A percentile compares a stretch with the other conserved stretches of the same genome.
Conservation (phyloP, 768 basidiomycete genomes). For the Kwoniella europaea region DNA sequence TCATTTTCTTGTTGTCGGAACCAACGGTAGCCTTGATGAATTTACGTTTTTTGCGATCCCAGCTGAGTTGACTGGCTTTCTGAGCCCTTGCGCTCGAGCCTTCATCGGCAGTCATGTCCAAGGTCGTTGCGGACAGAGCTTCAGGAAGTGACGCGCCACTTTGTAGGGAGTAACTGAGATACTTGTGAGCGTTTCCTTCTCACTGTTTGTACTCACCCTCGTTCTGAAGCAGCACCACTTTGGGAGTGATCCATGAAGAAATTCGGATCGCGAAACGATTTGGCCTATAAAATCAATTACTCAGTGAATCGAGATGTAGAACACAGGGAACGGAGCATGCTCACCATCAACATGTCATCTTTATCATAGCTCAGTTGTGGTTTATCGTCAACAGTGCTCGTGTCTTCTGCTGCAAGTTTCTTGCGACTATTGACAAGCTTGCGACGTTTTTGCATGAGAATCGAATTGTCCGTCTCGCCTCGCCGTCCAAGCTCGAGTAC, state of each 20-base stretch:
- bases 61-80: conserved; percentile 68
- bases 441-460: conserved; percentile 85
- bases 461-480: conserved; percentile 67
- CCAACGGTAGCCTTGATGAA: conserved; percentile 84
- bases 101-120: conserved; percentile 84
- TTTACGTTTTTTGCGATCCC: conserved; percentile 97
- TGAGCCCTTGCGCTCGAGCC: conserved; percentile 63
- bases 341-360: neutral
- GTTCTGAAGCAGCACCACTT: conserved; percentile 82
- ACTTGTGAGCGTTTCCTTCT: neutral
- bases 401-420: neutral
- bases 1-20: conserved; percentile 90
- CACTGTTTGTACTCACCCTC: conserved; percentile 68
- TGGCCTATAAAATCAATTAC: conserved; percentile 34
- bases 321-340: neutral
- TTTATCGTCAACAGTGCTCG: neutral
- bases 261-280: conserved; percentile 73
- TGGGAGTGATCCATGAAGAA: conserved; percentile 94
- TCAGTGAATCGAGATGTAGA: neutral
- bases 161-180: conserved; percentile 64
- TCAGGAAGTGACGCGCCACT: conserved; percentile 77
- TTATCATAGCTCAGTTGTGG: neutral
- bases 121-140: conserved; percentile 67
- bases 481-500: conserved; percentile 86
- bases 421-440: conserved; percentile 65